These are phyloP conservation scores for Guillardia theta DNA, from an alignment of 78 protist genomes.

Conservation along the genomic window DNA sequence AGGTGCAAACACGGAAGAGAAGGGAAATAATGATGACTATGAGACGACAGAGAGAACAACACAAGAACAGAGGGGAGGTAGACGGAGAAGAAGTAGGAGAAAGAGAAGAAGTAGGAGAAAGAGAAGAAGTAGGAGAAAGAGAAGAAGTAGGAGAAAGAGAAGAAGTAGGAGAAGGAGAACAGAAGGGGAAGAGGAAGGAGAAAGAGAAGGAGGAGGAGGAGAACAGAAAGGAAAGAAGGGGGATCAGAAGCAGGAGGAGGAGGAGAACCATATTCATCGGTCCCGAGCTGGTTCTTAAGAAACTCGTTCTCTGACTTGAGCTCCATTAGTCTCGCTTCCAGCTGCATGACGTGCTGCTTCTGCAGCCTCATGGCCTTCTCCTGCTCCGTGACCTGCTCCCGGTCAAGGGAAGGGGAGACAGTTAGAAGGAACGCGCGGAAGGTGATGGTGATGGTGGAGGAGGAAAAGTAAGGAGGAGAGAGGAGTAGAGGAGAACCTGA, in stretches of 20 bases:
- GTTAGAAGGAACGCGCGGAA: neutral
- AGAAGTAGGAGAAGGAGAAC: neutral
- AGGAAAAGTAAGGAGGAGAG: neutral
- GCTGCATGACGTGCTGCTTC: conserved; percentile 27
- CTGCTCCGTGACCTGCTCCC: conserved; percentile 12
- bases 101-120: neutral
- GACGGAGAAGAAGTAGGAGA: neutral
- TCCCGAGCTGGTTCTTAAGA: neutral
- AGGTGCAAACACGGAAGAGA: neutral
- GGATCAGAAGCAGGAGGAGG: neutral
- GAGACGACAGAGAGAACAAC: neutral
- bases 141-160: neutral
- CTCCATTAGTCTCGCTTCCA: neutral
- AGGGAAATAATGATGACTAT: neutral
- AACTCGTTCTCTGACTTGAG: neutral
- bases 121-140: neutral
- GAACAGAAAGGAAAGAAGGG: neutral
- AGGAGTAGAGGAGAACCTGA: neutral
- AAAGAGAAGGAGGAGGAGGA: neutral
- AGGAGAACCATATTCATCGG: neutral
- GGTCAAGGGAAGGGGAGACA: neutral
- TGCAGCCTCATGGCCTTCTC: conserved; percentile 30
- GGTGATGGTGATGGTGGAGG: neutral
- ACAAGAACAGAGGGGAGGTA: neutral
- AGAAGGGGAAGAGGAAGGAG: too few species aligned